A percentile compares a stretch with the other conserved stretches of the same genome.
Conservation (phyloP, 345 rosid species). For the Hibiscus tridactylites region DNA sequence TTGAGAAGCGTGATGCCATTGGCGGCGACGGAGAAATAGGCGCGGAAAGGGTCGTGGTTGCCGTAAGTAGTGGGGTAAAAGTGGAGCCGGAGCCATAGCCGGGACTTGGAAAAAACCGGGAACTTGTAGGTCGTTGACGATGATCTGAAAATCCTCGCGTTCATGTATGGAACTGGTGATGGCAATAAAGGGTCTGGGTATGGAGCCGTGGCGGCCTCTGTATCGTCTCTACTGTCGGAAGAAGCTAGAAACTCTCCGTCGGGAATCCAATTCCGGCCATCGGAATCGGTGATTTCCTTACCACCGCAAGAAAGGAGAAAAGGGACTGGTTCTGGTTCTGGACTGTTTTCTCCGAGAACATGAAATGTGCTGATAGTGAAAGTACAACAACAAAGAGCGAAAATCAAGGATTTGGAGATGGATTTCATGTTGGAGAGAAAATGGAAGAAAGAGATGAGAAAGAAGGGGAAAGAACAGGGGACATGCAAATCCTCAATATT, state of each 20-base stretch:
- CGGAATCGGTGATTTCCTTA: conserved; percentile 19
- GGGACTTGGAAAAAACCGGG: conserved; percentile 20
- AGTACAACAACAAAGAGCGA: conserved; percentile 4
- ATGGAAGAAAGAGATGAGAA: background rate
- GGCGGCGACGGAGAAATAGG: conserved; percentile 28
- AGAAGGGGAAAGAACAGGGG: background rate
- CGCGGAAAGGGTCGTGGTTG: conserved; percentile 18
- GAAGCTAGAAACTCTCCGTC: conserved; percentile 30
- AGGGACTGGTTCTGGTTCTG: conserved; percentile 7
- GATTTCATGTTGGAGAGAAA: conserved; percentile 13
- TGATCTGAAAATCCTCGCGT: conserved; percentile 43
- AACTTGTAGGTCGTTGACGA: conserved; percentile 32
- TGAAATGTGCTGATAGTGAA: conserved; percentile 2
- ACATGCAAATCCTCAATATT: background rate
- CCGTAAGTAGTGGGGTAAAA: conserved; percentile 39
- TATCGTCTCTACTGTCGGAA: background rate
- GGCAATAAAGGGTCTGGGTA: conserved; percentile 42
- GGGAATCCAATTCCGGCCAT: conserved; percentile 37
- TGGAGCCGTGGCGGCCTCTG: conserved; percentile 20
- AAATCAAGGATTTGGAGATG: conserved; percentile 8
- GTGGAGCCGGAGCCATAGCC: conserved; percentile 41
- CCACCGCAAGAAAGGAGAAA: conserved; percentile 37
- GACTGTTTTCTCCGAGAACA: conserved; percentile 1
- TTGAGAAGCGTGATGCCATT: conserved; percentile 37
- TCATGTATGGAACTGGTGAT: conserved; percentile 45